Conservation (phyloP, 2,329 filamentous ascomycete genomes). For the Colletotrichum somersetense region DNA sequence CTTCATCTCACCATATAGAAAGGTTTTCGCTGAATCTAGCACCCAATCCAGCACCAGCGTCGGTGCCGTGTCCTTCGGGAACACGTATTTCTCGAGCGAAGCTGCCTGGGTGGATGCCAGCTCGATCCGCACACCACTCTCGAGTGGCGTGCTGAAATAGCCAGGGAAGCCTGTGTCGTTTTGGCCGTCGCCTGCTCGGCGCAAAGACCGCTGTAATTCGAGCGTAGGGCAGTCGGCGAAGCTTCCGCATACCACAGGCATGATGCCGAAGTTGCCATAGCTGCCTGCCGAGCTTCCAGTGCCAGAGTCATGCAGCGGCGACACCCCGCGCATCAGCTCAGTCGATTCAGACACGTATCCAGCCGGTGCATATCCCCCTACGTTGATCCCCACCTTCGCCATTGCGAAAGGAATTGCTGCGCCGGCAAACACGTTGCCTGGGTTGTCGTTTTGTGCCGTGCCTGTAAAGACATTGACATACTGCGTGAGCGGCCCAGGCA, state of each 20-base stretch:
- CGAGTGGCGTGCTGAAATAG: slow-evolving; percentile 24
- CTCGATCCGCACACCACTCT: neutral
- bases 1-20: slow-evolving; percentile 9
- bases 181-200: neutral
- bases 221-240: slow-evolving; percentile 8
- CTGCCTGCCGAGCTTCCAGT: slow-evolving; percentile 28
- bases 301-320: slow-evolving; percentile 20
- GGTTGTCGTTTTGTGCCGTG: slow-evolving; percentile 13
- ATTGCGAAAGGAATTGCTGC: slow-evolving; percentile 12
- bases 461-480: slow-evolving; percentile 27
- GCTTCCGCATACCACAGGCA: slow-evolving; percentile 14
- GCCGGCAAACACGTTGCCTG: slow-evolving; percentile 18
- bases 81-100: slow-evolving; percentile 13
- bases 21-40: slow-evolving; percentile 2
- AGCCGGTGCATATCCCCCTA: slow-evolving; percentile 7
- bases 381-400: slow-evolving; percentile 15
- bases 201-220: neutral
- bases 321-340: slow-evolving; percentile 16
- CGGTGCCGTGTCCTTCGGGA: neutral
- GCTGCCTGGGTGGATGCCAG: slow-evolving; percentile 11
- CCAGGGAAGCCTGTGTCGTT: slow-evolving; percentile 22
- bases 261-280: slow-evolving; percentile 29
- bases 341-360: slow-evolving; percentile 15
- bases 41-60: slow-evolving; percentile 19
- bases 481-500: slow-evolving; percentile 11